Evolutionary conservation across 257 asterid genomes (phyloP).

Genomic region (Prunella vulgaris): DNA sequence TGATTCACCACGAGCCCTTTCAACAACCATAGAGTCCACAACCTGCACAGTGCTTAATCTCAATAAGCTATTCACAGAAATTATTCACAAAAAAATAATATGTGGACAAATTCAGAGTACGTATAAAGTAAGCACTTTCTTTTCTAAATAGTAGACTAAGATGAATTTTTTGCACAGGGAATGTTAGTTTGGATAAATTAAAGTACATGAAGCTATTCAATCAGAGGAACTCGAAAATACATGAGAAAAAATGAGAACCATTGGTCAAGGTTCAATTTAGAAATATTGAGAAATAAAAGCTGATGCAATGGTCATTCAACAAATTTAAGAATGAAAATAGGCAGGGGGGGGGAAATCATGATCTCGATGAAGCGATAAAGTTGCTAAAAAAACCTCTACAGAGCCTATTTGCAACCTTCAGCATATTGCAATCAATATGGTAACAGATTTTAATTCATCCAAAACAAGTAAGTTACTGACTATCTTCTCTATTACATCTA

Average conservation of each 20-base stretch:
- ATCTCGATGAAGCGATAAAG: neutral
- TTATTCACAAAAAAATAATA: too few relatives aligned
- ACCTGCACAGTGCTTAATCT: slow-evolving; percentile 53
- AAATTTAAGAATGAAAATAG: neutral
- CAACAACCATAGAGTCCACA: slow-evolving; percentile 99
- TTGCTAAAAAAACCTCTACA: neutral
- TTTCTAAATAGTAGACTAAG: neutral
- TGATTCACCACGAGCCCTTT: slow-evolving; percentile 98
- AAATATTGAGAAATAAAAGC: neutral
- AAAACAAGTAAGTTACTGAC: neutral
- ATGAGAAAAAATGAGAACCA: too few relatives aligned
- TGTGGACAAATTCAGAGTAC: neutral
- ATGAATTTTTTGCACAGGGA: neutral
- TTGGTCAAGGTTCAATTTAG: too few relatives aligned
- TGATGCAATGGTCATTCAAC: neutral
- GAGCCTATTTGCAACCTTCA: neutral
- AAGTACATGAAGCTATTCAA: neutral
- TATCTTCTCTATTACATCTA: neutral
- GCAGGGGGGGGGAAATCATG: neutral
- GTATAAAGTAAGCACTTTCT: neutral
- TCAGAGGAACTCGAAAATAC: neutral
- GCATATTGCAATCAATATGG: neutral
- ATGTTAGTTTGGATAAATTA: neutral
- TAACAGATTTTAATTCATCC: neutral
- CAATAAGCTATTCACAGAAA: slow-evolving; percentile 1